Evolutionary conservation across 2,329 filamentous ascomycete genomes (phyloP).

Genomic region (Calonectria leucothoes): DNA sequence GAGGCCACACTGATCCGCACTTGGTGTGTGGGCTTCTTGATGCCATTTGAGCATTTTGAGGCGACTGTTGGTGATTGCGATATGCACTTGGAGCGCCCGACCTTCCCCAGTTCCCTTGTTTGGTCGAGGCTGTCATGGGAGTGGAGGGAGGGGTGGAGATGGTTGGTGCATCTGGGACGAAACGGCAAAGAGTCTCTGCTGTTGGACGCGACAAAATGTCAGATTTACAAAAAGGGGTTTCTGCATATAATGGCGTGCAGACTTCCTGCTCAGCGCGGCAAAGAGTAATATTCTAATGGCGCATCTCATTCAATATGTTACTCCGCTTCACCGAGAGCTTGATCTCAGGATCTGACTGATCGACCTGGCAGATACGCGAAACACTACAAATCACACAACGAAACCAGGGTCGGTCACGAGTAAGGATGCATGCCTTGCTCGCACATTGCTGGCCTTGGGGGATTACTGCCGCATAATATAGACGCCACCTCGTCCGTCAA

Average conservation of each 20-base stretch:
- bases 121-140: constrained; percentile 11
- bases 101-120: constrained; percentile 35
- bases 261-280: not conserved
- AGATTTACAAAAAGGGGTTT: constrained; percentile 7
- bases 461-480: constrained; percentile 14
- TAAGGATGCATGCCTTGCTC: constrained; percentile 16
- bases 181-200: constrained; percentile 11
- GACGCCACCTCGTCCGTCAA: constrained; percentile 20
- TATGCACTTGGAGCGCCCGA: constrained; percentile 30
- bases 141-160: constrained; percentile 23
- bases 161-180: constrained; percentile 27
- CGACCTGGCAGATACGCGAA: constrained; percentile 31
- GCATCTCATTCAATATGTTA: constrained; percentile 9
- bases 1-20: constrained; percentile 5
- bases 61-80: constrained; percentile 37
- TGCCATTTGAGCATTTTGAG: constrained; percentile 26
- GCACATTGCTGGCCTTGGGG: constrained; percentile 20
- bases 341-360: constrained; percentile 27
- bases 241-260: not conserved
- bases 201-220: constrained; percentile 15
- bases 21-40: constrained; percentile 21
- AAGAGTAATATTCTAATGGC: not conserved
- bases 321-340: constrained; percentile 11
- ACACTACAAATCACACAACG: constrained; percentile 14
- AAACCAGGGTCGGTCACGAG: constrained; percentile 21